These are phyloP conservation scores for Zygotorulaspora chibaensis DNA, from an alignment of 805 yeast species.

Conservation along the genomic window DNA sequence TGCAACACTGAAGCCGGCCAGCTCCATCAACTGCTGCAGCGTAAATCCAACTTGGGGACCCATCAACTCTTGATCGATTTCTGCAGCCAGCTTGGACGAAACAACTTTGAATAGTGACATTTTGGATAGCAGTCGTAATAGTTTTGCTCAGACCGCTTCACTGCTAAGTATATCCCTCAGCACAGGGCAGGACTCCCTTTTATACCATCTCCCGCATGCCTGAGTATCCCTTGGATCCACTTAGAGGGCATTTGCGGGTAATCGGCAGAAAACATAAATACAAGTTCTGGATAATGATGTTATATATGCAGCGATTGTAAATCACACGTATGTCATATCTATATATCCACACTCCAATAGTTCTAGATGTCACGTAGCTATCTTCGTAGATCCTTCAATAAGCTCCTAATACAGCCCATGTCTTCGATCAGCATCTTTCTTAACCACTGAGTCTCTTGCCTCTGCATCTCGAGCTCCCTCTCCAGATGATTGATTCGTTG, in stretches of 20 bases:
- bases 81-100: slow-evolving; percentile 57
- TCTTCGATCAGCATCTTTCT: slow-evolving; percentile 36
- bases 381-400: slow-evolving; percentile 25
- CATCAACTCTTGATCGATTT: slow-evolving; percentile 83
- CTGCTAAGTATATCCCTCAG: background rate
- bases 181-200: no score
- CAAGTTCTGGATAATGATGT: background rate
- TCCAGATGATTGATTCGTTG: slow-evolving; percentile 30
- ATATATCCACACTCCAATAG: slow-evolving; percentile 6
- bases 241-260: slow-evolving; percentile 9
- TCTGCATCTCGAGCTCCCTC: slow-evolving; percentile 31
- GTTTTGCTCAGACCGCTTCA: no score
- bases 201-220: background rate
- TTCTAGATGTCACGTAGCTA: slow-evolving; percentile 13
- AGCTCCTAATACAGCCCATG: slow-evolving; percentile 34
- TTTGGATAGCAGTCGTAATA: background rate
- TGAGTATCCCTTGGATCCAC: slow-evolving; percentile 1
- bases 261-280: background rate
- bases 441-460: slow-evolving; percentile 35
- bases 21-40: slow-evolving; percentile 62
- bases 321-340: slow-evolving; percentile 4
- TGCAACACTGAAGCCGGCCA: slow-evolving; percentile 94
- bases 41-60: slow-evolving; percentile 52
- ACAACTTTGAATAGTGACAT: slow-evolving; percentile 39
- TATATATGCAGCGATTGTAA: background rate